Conservation (phyloP, 1,284 basidiomycete genomes). For the Puccinia sorghi region DNA sequence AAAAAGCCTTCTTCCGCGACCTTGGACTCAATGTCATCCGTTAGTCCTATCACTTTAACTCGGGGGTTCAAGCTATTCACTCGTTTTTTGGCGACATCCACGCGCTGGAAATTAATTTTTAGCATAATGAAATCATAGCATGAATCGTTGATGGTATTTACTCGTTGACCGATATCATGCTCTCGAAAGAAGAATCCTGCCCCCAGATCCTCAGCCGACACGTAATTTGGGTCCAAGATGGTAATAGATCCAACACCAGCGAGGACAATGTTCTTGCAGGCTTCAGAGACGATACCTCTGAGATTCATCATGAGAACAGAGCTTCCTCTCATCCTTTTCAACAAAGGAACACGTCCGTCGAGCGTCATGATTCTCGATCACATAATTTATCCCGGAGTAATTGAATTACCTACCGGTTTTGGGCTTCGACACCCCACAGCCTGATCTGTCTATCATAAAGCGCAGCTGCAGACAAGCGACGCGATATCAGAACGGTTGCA, state of each 20-base stretch:
- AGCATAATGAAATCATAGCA: not conserved
- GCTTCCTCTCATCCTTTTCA: constrained; percentile 36
- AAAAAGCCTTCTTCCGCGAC: constrained; percentile 39
- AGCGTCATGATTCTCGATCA: too few species aligned
- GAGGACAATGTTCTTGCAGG: constrained; percentile 81
- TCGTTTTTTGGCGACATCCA: constrained; percentile 76
- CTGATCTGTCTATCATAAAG: constrained; percentile 48
- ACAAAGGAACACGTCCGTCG: not conserved
- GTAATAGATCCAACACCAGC: constrained; percentile 65
- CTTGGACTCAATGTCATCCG: constrained; percentile 57
- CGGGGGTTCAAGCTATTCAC: constrained; percentile 89
- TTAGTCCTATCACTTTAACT: constrained; percentile 73
- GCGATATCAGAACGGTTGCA: not conserved
- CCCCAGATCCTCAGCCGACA: constrained; percentile 74
- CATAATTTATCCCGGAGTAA: too few species aligned
- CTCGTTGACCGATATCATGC: constrained; percentile 71
- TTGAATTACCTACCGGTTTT: constrained; percentile 30
- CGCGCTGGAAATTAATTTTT: constrained; percentile 65
- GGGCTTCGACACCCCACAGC: constrained; percentile 46
- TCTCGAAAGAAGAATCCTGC: constrained; percentile 92
- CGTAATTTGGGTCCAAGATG: constrained; percentile 62
- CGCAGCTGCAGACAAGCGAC: constrained; percentile 13
- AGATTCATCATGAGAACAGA: constrained; percentile 74
- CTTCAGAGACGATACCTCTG: constrained; percentile 85
- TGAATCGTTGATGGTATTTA: not conserved